Conservation (phyloP, 768 basidiomycete genomes). For the Kwoniella dejecticola region DNA sequence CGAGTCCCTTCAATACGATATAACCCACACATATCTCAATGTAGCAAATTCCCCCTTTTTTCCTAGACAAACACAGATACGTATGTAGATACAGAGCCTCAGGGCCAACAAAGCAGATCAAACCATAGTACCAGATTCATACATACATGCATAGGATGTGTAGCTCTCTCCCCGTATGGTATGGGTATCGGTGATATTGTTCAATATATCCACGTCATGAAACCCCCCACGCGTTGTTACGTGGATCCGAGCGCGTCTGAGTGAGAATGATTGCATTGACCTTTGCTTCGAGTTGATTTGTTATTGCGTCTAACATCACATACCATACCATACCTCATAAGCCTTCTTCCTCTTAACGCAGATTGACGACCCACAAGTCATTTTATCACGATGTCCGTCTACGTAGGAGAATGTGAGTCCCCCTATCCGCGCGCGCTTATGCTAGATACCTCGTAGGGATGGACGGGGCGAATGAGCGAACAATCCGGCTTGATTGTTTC, state of each 20-base stretch:
- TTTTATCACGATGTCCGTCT: slow-evolving; percentile 34
- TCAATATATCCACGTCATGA: not conserved
- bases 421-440: too few species aligned
- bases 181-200: too few species aligned
- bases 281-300: not conserved
- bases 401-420: slow-evolving; percentile 49
- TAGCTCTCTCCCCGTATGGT: too few species aligned
- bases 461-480: too few species aligned
- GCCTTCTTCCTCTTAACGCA: too few species aligned
- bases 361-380: too few species aligned
- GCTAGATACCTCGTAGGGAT: too few species aligned
- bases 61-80: too few species aligned
- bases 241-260: not conserved
- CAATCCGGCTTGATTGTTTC: too few species aligned
- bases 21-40: not conserved
- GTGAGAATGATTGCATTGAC: not conserved
- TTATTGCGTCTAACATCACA: not conserved
- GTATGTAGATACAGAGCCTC: not conserved
- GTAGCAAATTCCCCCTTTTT: slow-evolving; percentile 4
- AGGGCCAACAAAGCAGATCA: not conserved
- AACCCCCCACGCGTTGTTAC: not conserved
- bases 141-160: slow-evolving; percentile 4
- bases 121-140: not conserved
- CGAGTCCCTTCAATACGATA: too few species aligned
- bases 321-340: too few species aligned